Evolutionary conservation across 192 early-diverging fungal genomes (phyloP).

Genomic region (Backusella parvicylindrica): DNA sequence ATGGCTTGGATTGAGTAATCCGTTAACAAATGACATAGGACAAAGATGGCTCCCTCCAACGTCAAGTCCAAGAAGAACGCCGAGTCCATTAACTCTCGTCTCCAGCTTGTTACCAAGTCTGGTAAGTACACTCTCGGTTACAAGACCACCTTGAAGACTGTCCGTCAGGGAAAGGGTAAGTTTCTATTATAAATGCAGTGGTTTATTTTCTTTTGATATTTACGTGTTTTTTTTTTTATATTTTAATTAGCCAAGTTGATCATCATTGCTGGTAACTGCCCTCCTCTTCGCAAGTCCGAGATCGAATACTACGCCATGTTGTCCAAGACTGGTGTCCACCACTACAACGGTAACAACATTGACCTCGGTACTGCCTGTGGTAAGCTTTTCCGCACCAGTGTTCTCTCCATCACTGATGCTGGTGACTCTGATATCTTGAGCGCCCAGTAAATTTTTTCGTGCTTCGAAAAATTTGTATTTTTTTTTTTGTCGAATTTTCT

Average conservation of each 20-base stretch:
- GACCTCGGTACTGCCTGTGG: constrained; percentile 99
- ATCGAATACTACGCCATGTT: constrained; percentile 99
- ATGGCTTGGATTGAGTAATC: neutral
- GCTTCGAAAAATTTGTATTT: neutral
- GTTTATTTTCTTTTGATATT: neutral
- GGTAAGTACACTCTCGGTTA: constrained; percentile 98
- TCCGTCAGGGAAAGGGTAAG: constrained; percentile 92
- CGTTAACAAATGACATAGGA: neutral
- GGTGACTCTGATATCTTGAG: constrained; percentile 82
- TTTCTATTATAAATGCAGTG: constrained; percentile 5
- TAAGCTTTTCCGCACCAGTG: constrained; percentile 96
- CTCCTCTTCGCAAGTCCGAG: constrained; percentile 99
- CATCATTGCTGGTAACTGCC: constrained; percentile 99
- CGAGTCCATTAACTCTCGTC: constrained; percentile 97
- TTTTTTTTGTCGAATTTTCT: neutral
- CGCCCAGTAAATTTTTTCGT: constrained; percentile 28
- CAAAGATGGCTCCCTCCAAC: constrained; percentile 36
- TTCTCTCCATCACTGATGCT: constrained; percentile 95
- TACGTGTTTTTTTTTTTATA: constrained; percentile 20
- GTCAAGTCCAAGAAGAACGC: constrained; percentile 82
- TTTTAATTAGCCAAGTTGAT: constrained; percentile 86
- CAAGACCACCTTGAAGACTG: constrained; percentile 98
- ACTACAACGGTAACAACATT: constrained; percentile 99
- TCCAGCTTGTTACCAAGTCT: constrained; percentile 99
- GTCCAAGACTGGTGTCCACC: constrained; percentile 99